Evolutionary conservation across 2,329 filamentous ascomycete genomes (phyloP), one percentile per base, ranked within the genome.

Genomic region (Cordyceps militaris): DNA sequence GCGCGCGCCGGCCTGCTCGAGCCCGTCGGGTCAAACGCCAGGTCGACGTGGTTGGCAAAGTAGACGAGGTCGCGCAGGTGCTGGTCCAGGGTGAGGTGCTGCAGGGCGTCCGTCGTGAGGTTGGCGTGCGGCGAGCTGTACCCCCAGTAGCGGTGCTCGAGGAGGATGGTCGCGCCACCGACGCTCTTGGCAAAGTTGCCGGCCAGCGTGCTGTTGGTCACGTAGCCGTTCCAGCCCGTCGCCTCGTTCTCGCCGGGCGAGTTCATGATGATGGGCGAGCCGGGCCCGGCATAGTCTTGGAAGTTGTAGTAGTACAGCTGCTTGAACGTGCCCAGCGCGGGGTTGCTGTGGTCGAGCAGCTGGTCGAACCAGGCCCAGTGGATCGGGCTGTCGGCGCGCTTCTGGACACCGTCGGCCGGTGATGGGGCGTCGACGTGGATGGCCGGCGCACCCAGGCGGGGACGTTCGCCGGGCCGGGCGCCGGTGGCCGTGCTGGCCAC

Each of bases 101-200:
- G 83, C 61, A 94, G 73, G 63, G 80, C 89, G 66, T 86, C 75
- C 0, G 83, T 86, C 64, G 72, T 76, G 55, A 91, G 76, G 65
- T 89, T 79, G 10, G 23, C 23, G 0, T 80, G 80, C 0, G 89
- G 89, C 57, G 86, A 84, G 66, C 86, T 90, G 13, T 78, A 77
- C 57, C 90, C 90, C 68, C 91, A 95, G 76, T 93, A 95, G 49
- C 90, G 83, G 67, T 94, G 89, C 73, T 94, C 90, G 3, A 56
- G 77, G 50, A 93, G 80, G 10, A 95, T 86, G 10, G 84, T 87
- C 19, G 93, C 74, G 2, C 89, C 90, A 60, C 84, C 75, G 0
- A 85, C 86, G 1, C 84, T 84, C 63, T 85, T 74, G 3, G 85
- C 81, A 23, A 93, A 77, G 61, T 87, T 78, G 42, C 80, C 80